Evolutionary conservation across 2,329 filamentous ascomycete genomes (phyloP).

Genomic region (Penicillium fuscoglaucum): DNA sequence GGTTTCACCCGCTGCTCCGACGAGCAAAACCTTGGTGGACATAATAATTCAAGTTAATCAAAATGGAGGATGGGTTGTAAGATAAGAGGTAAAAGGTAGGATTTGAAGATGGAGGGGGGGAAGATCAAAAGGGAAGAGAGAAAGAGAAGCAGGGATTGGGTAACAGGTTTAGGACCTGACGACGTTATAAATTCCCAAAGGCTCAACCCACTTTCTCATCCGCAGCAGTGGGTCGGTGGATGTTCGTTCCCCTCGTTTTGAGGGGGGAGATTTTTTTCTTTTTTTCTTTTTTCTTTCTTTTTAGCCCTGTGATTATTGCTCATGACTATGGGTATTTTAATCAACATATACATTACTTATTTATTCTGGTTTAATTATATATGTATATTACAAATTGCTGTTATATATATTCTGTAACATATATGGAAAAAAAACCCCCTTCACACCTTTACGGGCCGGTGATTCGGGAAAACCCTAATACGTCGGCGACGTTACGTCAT

Average conservation of each 20-base stretch:
- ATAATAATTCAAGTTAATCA: slow-evolving; percentile 23
- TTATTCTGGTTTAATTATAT: background rate
- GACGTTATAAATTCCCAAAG: slow-evolving; percentile 38
- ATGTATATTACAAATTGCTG: background rate
- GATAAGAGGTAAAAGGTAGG: background rate
- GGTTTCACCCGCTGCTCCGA: slow-evolving; percentile 44
- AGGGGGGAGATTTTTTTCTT: slow-evolving; percentile 8
- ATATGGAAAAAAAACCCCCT: background rate
- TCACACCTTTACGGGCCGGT: slow-evolving; percentile 19
- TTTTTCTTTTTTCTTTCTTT: background rate
- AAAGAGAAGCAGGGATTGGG: slow-evolving; percentile 13
- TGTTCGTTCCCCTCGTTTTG: slow-evolving; percentile 25
- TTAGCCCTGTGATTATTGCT: background rate
- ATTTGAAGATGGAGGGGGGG: slow-evolving; percentile 2
- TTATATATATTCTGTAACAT: background rate
- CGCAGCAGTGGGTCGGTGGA: slow-evolving; percentile 36
- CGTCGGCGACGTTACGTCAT: slow-evolving; percentile 29
- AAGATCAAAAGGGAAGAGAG: slow-evolving; percentile 9
- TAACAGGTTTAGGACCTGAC: slow-evolving; percentile 30
- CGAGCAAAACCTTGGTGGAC: slow-evolving; percentile 40
- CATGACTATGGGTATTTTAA: background rate
- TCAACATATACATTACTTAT: background rate
- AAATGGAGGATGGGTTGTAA: background rate
- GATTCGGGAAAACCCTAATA: slow-evolving; percentile 21
- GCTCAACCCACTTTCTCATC: slow-evolving; percentile 37